Percentiles rank a stretch among this genome's conserved stretches.
Evolutionary conservation across 2,329 filamentous ascomycete genomes (phyloP).

Genomic region (Trichoderma simmonsii): DNA sequence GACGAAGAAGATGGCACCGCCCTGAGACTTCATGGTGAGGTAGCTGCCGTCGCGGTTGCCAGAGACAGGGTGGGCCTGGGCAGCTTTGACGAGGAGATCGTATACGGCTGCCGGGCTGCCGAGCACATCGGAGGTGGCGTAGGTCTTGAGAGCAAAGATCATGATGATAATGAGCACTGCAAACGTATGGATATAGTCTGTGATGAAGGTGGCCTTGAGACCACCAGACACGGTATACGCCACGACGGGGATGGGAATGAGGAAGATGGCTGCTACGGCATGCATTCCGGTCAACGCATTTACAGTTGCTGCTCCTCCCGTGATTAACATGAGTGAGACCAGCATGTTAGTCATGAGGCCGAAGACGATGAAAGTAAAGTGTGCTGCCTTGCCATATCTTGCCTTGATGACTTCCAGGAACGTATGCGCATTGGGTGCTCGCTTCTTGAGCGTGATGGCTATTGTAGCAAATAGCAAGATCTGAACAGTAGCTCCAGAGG

Average conservation of each 20-base stretch:
- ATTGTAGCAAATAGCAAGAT: slow-evolving; percentile 87
- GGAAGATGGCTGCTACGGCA: slow-evolving; percentile 66
- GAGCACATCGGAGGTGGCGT: slow-evolving; percentile 67
- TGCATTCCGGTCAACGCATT: slow-evolving; percentile 41
- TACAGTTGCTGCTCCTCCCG: slow-evolving; percentile 66
- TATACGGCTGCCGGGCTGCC: slow-evolving; percentile 77
- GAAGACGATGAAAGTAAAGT: slow-evolving; percentile 78
- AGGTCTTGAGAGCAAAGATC: slow-evolving; percentile 78
- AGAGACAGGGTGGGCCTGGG: slow-evolving; percentile 66
- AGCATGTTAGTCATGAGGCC: slow-evolving; percentile 82
- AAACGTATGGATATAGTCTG: slow-evolving; percentile 84
- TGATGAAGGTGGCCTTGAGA: slow-evolving; percentile 84
- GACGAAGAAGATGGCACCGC: slow-evolving; percentile 85
- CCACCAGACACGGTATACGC: slow-evolving; percentile 75
- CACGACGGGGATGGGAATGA: slow-evolving; percentile 40
- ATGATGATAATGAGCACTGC: slow-evolving; percentile 81
- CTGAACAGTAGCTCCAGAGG: slow-evolving; percentile 73
- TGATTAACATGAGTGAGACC: slow-evolving; percentile 84
- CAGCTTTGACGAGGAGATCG: slow-evolving; percentile 69
- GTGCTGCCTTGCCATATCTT: slow-evolving; percentile 68
- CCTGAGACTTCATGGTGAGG: slow-evolving; percentile 69
- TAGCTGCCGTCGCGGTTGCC: slow-evolving; percentile 82
- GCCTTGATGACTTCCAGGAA: slow-evolving; percentile 82
- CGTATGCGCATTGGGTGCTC: slow-evolving; percentile 81
- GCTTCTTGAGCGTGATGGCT: slow-evolving; percentile 83